Evolutionary conservation across 2,329 filamentous ascomycete genomes (phyloP).

Genomic region (Torrubiellomyces zombiae): DNA sequence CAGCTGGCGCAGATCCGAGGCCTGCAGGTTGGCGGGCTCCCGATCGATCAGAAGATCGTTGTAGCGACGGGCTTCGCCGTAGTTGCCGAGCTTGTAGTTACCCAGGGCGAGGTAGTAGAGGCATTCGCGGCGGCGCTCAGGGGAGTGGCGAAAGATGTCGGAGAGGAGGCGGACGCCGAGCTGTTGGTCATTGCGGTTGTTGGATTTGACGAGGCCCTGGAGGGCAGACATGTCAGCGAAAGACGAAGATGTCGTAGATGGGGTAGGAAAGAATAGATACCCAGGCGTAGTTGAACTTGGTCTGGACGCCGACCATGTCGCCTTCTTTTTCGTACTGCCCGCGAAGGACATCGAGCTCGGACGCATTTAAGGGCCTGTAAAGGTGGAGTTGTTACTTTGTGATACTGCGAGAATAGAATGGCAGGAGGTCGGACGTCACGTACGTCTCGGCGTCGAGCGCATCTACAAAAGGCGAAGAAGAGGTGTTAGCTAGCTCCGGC

Average conservation of each 20-base stretch:
- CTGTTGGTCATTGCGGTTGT: slow-evolving; percentile 71
- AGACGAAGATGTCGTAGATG: no score
- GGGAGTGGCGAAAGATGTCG: slow-evolving; percentile 88
- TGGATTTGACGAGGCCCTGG: slow-evolving; percentile 90
- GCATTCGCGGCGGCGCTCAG: slow-evolving; percentile 88
- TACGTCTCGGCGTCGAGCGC: slow-evolving; percentile 95
- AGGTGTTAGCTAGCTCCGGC: no score
- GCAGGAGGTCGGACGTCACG: slow-evolving; percentile 11
- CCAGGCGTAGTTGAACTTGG: slow-evolving; percentile 99
- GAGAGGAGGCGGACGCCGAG: slow-evolving; percentile 84
- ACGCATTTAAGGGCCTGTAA: slow-evolving; percentile 69
- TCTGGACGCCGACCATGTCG: slow-evolving; percentile 90
- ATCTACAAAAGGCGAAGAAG: no score
- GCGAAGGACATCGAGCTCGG: slow-evolving; percentile 82
- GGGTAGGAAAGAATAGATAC: slow-evolving; percentile 29
- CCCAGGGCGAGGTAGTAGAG: slow-evolving; percentile 95
- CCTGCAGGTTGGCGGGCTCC: slow-evolving; percentile 83
- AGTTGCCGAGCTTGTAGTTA: slow-evolving; percentile 97
- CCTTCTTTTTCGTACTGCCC: slow-evolving; percentile 96
- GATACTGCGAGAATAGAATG: neutral
- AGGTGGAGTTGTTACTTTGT: slow-evolving; percentile 5
- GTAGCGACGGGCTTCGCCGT: slow-evolving; percentile 83
- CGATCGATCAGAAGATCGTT: slow-evolving; percentile 85
- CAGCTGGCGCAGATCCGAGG: slow-evolving; percentile 65
- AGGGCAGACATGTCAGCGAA: slow-evolving; percentile 3